Base-by-base conservation (phyloP, 2,329 filamentous ascomycete species). In the Teratosphaeria zuluensis region DNA sequence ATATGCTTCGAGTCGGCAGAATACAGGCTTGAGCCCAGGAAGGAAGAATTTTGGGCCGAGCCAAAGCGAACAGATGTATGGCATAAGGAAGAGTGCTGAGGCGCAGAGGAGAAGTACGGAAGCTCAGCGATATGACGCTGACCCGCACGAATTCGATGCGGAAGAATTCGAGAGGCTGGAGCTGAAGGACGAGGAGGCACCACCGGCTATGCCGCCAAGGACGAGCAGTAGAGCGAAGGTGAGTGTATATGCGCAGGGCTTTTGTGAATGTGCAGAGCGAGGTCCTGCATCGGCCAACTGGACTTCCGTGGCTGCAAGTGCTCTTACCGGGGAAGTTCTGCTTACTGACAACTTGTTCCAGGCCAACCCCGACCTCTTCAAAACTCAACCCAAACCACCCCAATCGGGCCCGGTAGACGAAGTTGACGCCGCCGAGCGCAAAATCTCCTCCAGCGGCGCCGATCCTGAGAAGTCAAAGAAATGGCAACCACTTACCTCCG, bases 81-180 rank as follows among this genome's bases (percentile, higher is more conserved):
- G 72, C 48, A 71, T 72, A 38, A 63, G 69, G 42, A 70, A 65
- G 56, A 68, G 66, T 32, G 65, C 69, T 8, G 69, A 69, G 32
- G 28, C 53, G 1, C 46, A 53, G 31, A 71, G 77, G 66, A 83
- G 88, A 67, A 96, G 92, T 71, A 87, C 87, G 48, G 92, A 97
- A 72, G 90, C 92, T 62, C 88, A 92, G 66, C 86, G 90, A 59
- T 99, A 99, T 70, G 94, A 99, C 72, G 91, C 92, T 31, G 94
- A 99, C 71, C 94, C 92, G 32, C 85, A 92, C 70, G 84, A 97
- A 42, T 80, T 99, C 33, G 86, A 87, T 62, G 92, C 96, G 68
- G 92, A 97, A 69, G 66, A 68, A 51, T 97, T 99, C 75, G 81
- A 84, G 57, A 78, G 80, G 48, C 76, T 87, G 6, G 83, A 86